Percentiles rank a stretch among this genome's conserved stretches.
phyloP scores from a whole-genome alignment of 2,329 filamentous ascomycete genomes.

The Alternaria metachromatica region DNA sequence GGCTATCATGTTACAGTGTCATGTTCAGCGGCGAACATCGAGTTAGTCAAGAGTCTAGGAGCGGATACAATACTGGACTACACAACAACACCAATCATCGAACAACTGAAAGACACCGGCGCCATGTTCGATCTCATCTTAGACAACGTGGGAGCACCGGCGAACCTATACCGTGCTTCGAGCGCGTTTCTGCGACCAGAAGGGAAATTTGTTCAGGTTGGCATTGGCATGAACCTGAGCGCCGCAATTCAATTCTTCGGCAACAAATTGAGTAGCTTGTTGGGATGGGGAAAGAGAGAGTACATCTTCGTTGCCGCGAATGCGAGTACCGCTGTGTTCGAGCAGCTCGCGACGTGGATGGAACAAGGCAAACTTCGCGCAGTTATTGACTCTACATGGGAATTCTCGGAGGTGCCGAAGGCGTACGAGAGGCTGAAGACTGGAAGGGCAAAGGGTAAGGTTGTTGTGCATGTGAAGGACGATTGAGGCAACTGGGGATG shows the following conservation, averaged over 20 bases:
- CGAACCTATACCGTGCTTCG: conserved; percentile 11
- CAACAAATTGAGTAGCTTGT: background rate
- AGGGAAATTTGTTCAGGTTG: conserved; percentile 14
- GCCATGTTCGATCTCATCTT: conserved; percentile 59
- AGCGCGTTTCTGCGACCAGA: conserved; percentile 7
- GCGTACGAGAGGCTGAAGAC: conserved; percentile 64
- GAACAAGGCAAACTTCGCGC: conserved; percentile 62
- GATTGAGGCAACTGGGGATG: background rate
- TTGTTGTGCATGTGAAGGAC: conserved; percentile 51
- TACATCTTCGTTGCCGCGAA: conserved; percentile 33
- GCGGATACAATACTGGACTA: conserved; percentile 69
- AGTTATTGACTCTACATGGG: conserved; percentile 61
- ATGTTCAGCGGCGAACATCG: conserved; percentile 63
- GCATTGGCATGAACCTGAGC: background rate
- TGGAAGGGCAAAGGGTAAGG: conserved; percentile 62
- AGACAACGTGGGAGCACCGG: conserved; percentile 60
- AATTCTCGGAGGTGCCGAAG: conserved; percentile 60
- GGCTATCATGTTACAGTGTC: conserved; percentile 63
- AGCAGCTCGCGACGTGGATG: conserved; percentile 61
- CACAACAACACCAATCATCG: conserved; percentile 54
- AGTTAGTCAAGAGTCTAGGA: conserved; percentile 62
- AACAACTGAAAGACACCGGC: conserved; percentile 53
- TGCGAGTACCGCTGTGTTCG: conserved; percentile 22
- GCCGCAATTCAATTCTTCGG: background rate
- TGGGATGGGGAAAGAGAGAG: background rate